These are phyloP conservation scores for Urtica urens DNA, from an alignment of 306 rosid genomes.

Conservation along the genomic window DNA sequence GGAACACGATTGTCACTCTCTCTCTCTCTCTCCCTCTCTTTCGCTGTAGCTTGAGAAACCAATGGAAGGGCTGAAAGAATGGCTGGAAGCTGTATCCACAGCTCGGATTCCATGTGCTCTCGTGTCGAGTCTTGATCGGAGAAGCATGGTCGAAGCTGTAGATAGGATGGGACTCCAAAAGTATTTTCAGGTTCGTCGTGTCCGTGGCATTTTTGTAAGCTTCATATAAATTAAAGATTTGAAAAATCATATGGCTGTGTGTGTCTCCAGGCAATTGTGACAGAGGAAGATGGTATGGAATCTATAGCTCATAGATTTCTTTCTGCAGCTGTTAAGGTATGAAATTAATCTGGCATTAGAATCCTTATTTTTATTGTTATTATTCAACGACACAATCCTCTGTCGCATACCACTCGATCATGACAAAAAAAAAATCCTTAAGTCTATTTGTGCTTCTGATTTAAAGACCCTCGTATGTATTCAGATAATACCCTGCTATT, in stretches of 20 bases:
- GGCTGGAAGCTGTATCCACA: slow-evolving; percentile 84
- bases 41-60: slow-evolving; percentile 56
- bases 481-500: too few relatives aligned
- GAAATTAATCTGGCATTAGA: background rate
- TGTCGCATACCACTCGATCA: too few relatives aligned
- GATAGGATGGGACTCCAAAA: slow-evolving; percentile 64
- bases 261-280: slow-evolving; percentile 65
- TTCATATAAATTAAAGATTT: too few relatives aligned
- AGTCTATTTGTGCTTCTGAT: too few relatives aligned
- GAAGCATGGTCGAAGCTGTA: slow-evolving; percentile 57
- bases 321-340: slow-evolving; percentile 93
- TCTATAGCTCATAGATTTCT: slow-evolving; percentile 97
- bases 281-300: slow-evolving; percentile 98
- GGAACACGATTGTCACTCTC: slow-evolving; percentile 8
- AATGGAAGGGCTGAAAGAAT: slow-evolving; percentile 69
- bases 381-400: too few relatives aligned
- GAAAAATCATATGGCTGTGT: slow-evolving; percentile 7
- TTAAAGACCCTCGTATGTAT: too few relatives aligned
- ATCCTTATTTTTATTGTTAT: background rate
- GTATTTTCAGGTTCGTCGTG: slow-evolving; percentile 65
- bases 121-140: slow-evolving; percentile 88
- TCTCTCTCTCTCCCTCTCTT: slow-evolving; percentile 6
- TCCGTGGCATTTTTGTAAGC: background rate
- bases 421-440: too few relatives aligned
- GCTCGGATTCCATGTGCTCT: slow-evolving; percentile 93